Evolutionary conservation across 2,329 filamentous ascomycete species (phyloP), one percentile per base, ranked within the genome.

Genomic region (Coniochaeta hoffmannii): DNA sequence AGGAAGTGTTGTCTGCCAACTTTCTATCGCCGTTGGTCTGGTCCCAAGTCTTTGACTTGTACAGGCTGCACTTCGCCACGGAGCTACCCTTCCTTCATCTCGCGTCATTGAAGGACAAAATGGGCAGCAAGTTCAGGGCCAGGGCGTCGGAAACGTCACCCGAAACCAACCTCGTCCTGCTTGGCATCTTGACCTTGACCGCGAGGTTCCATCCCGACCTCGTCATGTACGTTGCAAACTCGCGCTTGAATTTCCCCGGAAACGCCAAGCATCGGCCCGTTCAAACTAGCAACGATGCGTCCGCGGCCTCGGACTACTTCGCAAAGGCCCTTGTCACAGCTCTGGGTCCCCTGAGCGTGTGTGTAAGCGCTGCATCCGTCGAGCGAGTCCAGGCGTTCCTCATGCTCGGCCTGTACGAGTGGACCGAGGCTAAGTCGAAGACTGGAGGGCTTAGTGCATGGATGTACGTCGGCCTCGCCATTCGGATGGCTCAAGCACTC

Each of bases 31-130:
- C 80, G 31, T 74, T 82, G 52, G 69, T 89, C 4, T 90, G 87
- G 87, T 79, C 79, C 38, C 81, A 88, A 63, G 71, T 90, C 35
- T 86, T 88, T 62, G 81, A 82, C 61, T 81, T 89, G 28, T 90
- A 86, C 67, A 83, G 86, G 62, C 74, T 85, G 41, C 86, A 90
- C 65, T 90, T 86, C 65, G 83, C 84, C 0, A 84, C 86, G 1
- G 87, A 90, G 64, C 76, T 90, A 36, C 83, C 87, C 0, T 90
- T 90, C 63, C 67, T 90, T 8, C 87, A 90, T 64, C 73, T 85
- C 5, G 79, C 82, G 2, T 86, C 81, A 0, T 81, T 89, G 60
- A 79, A 78, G 61, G 75, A 78, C 57, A 75, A 73, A 55, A 71
- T 80, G 59, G 71, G 70, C n/a, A 69, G 70, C 60, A 72, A 71